phyloP scores from a whole-genome alignment of 1,284 basidiomycete genomes.

The Cutaneotrichosporon sp. region DNA sequence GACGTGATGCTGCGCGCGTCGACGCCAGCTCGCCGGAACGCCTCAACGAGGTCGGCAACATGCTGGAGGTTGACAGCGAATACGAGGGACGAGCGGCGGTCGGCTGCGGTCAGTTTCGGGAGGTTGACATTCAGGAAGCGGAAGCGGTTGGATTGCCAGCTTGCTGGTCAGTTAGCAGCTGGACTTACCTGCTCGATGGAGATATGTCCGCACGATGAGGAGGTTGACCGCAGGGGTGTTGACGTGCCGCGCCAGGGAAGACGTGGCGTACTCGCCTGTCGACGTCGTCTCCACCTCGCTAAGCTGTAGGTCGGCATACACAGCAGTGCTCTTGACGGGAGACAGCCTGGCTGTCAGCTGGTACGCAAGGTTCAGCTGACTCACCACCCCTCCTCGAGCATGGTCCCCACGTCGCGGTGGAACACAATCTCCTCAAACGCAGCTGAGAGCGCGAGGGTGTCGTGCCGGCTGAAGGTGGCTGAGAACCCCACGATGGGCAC shows the following conservation, averaged over 20 bases:
- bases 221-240: slow-evolving; percentile 75
- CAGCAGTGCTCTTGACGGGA: slow-evolving; percentile 76
- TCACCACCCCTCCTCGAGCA: slow-evolving; percentile 93
- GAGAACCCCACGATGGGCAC: slow-evolving; percentile 93
- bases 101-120: slow-evolving; percentile 52
- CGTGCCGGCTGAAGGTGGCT: slow-evolving; percentile 90
- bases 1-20: slow-evolving; percentile 83
- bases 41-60: slow-evolving; percentile 71
- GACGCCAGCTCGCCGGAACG: slow-evolving; percentile 74
- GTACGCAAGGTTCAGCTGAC: neutral
- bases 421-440: slow-evolving; percentile 93
- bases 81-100: slow-evolving; percentile 80
- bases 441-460: slow-evolving; percentile 82
- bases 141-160: no score
- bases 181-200: slow-evolving; percentile 70
- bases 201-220: slow-evolving; percentile 75
- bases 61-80: slow-evolving; percentile 89
- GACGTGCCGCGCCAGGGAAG: slow-evolving; percentile 72
- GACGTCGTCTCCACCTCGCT: slow-evolving; percentile 66
- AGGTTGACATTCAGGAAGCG: no score
- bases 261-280: slow-evolving; percentile 74
- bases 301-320: slow-evolving; percentile 72
- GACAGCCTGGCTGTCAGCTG: slow-evolving; percentile 66
- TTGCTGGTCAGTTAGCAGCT: no score
- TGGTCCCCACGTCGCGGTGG: slow-evolving; percentile 86